Conservation (phyloP, 2,329 filamentous ascomycete genomes). For the Taxawa tesnikishii region DNA sequence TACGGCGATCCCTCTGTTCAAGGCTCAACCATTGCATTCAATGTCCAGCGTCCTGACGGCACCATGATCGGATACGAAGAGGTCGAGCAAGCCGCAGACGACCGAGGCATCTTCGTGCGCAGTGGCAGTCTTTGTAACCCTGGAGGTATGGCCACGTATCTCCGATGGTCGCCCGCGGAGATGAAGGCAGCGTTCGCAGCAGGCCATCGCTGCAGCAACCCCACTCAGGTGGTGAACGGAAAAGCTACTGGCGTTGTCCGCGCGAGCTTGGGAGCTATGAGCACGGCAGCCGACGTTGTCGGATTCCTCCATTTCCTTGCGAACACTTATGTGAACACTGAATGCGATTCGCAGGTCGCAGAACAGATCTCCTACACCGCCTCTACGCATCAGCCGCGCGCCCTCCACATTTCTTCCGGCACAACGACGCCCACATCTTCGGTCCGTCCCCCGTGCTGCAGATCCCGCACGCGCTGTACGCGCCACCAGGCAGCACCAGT, state of each 20-base stretch:
- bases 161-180: conserved; percentile 68
- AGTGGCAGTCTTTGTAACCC: conserved; percentile 90
- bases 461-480: conserved; percentile 1
- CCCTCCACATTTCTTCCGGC: not conserved
- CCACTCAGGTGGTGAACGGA: conserved; percentile 68
- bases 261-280: conserved; percentile 84
- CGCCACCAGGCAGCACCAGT: not conserved
- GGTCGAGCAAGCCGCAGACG: conserved; percentile 70
- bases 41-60: conserved; percentile 56
- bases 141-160: conserved; percentile 62
- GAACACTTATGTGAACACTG: conserved; percentile 18
- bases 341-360: not conserved
- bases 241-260: conserved; percentile 83
- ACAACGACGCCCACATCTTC: not conserved
- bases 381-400: not conserved
- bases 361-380: not conserved
- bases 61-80: conserved; percentile 72
- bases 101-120: conserved; percentile 71
- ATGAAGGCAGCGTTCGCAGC: conserved; percentile 74
- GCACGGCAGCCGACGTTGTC: conserved; percentile 60
- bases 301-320: conserved; percentile 42
- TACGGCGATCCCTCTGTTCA: conserved; percentile 35
- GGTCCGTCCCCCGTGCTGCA: not conserved
- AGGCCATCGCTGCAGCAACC: conserved; percentile 73
- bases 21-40: conserved; percentile 77